Percentiles rank a stretch among this genome's conserved stretches.
phyloP scores from a whole-genome alignment of 352 stramenopile species.

The Phytophthora europaea region DNA sequence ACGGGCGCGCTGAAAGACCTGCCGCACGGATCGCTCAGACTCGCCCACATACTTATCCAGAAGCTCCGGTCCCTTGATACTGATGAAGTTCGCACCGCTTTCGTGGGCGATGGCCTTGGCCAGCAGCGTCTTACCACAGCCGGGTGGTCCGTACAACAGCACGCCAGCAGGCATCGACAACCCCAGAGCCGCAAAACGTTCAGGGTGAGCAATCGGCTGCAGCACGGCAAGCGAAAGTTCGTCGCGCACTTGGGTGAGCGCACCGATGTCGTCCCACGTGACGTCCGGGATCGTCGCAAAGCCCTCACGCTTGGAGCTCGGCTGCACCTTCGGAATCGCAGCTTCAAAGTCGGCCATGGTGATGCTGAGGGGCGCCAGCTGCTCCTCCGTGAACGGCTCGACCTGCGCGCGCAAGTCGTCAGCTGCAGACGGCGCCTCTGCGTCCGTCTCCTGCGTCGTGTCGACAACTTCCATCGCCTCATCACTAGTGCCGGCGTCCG shows the following conservation, averaged over 20 bases:
- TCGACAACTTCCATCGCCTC: conserved; percentile 33
- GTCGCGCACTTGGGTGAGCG: conserved; percentile 92
- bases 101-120: conserved; percentile 99
- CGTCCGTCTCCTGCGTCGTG: conserved; percentile 13
- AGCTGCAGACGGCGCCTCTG: conserved; percentile 38
- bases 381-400: conserved; percentile 88
- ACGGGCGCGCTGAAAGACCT: conserved; percentile 98
- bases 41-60: conserved; percentile 99
- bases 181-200: conserved; percentile 95
- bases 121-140: conserved; percentile 99
- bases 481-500: conserved; percentile 27
- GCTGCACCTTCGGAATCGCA: conserved; percentile 97
- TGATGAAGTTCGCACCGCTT: conserved; percentile 99
- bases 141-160: conserved; percentile 98
- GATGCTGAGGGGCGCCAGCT: conserved; percentile 95
- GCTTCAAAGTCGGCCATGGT: conserved; percentile 98
- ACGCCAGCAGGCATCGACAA: conserved; percentile 97
- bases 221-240: conserved; percentile 97
- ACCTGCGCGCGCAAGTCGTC: conserved; percentile 75
- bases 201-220: conserved; percentile 97
- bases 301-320: conserved; percentile 98
- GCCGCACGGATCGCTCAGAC: conserved; percentile 95
- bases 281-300: conserved; percentile 99
- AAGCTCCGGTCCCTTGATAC: conserved; percentile 98
- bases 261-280: conserved; percentile 98